Percentiles rank a stretch among this genome's conserved stretches.
These are phyloP conservation scores for Arachis hypogaea DNA, from an alignment of 306 rosid genomes.

Conservation along the genomic window DNA sequence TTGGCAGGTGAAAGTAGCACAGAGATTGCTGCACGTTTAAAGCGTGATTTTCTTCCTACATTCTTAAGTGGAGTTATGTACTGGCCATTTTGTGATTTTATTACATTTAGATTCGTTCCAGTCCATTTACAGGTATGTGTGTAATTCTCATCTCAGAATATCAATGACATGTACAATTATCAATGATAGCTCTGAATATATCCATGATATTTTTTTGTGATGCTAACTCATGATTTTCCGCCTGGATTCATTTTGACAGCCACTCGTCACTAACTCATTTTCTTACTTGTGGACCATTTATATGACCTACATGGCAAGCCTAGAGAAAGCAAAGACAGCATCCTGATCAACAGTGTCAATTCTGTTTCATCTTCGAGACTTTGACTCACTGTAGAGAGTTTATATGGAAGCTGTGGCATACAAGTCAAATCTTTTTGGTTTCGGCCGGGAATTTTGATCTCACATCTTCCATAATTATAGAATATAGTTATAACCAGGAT, in stretches of 20 bases:
- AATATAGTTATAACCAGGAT: conserved; percentile 29
- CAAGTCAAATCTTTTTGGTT: conserved; percentile 16
- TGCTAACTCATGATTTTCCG: conserved; percentile 33
- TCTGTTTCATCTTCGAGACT: conserved; percentile 28
- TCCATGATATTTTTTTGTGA: neutral
- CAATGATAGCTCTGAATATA: conserved; percentile 6
- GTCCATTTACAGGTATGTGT: conserved; percentile 85
- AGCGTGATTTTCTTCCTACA: conserved; percentile 81
- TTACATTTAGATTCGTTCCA: conserved; percentile 83
- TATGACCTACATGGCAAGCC: conserved; percentile 91
- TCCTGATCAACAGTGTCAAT: conserved; percentile 40
- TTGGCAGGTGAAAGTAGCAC: conserved; percentile 71
- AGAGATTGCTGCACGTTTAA: conserved; percentile 73
- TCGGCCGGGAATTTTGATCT: conserved; percentile 28
- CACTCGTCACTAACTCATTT: conserved; percentile 91
- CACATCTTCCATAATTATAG: conserved; percentile 29
- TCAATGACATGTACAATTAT: conserved; percentile 9
- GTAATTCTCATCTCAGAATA: conserved; percentile 18
- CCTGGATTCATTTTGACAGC: conserved; percentile 60
- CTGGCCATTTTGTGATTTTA: conserved; percentile 91
- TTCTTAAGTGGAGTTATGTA: conserved; percentile 75
- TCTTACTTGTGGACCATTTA: conserved; percentile 92
- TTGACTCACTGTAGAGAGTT: conserved; percentile 21
- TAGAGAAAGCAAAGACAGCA: conserved; percentile 57
- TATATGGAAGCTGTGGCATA: conserved; percentile 36